These are phyloP conservation scores for Gossypium schwendimanii DNA, from an alignment of 441 rosid genomes.

Conservation along the genomic window DNA sequence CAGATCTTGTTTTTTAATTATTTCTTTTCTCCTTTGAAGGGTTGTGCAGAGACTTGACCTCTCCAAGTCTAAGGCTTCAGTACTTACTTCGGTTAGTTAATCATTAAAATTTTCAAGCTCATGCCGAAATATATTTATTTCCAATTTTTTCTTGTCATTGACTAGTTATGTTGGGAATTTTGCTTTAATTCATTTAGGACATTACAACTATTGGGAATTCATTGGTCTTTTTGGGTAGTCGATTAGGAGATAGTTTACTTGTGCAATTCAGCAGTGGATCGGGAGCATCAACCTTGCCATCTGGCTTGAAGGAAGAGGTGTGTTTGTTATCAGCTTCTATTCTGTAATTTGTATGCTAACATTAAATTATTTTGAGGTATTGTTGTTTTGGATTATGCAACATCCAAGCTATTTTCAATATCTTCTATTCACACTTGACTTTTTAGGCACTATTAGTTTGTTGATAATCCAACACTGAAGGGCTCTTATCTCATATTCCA, in stretches of 20 bases:
- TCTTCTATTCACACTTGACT: conserved; percentile 1
- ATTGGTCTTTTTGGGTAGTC: conserved; percentile 85
- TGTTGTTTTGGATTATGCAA: not conserved
- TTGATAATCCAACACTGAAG: not conserved
- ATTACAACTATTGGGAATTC: conserved; percentile 78
- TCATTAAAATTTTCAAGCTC: conserved; percentile 13
- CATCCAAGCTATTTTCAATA: not conserved
- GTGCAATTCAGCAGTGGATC: conserved; percentile 76
- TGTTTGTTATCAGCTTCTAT: conserved; percentile 15
- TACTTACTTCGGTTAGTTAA: conserved; percentile 88
- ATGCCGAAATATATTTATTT: not conserved
- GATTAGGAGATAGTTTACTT: conserved; percentile 95
- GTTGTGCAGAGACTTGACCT: conserved; percentile 96
- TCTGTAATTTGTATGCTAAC: not conserved
- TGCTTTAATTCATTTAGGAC: conserved; percentile 50
- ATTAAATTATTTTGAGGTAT: not conserved
- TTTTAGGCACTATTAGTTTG: conserved; percentile 2
- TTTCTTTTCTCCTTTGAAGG: conserved; percentile 47
- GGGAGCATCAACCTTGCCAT: conserved; percentile 53
- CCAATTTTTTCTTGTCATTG: not conserved
- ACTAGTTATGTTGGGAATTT: conserved; percentile 19
- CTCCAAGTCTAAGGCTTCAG: conserved; percentile 96
- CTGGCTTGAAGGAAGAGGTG: conserved; percentile 87
- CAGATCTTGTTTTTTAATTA: conserved; percentile 17
- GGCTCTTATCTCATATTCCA: not conserved